A percentile compares a stretch with the other conserved stretches of the same genome.
Conservation (phyloP, 139 green algal species). For the Chlamydomonas incerta region DNA sequence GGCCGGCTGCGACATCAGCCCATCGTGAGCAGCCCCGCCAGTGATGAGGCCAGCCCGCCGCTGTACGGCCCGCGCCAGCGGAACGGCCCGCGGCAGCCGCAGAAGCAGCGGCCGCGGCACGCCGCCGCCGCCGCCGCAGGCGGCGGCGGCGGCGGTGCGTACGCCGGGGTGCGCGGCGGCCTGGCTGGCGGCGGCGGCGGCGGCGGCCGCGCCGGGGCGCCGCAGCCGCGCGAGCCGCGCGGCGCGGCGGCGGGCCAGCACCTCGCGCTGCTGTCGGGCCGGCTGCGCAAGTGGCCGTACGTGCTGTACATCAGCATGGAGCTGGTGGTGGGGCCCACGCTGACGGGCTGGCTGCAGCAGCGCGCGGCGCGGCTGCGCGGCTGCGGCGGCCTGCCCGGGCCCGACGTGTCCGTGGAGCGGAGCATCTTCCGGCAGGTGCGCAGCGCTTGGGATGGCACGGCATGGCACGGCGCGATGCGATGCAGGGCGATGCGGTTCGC, state of each 20-base stretch:
- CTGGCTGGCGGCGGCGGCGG: no score
- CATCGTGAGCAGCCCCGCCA: not conserved
- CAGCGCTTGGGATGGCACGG: no score
- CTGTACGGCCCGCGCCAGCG: not conserved
- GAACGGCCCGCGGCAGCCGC: no score
- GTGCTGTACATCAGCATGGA: conserved; percentile 64
- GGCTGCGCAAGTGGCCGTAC: conserved; percentile 49
- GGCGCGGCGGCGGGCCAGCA: not conserved
- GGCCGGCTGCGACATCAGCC: not conserved
- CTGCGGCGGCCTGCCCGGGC: not conserved
- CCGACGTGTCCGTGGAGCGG: conserved; percentile 21
- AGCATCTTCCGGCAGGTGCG: conserved; percentile 53
- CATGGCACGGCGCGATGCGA: no score
- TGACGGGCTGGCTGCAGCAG: conserved; percentile 47
- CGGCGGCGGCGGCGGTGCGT: not conserved
- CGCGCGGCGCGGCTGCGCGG: conserved; percentile 12
- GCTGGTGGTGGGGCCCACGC: conserved; percentile 46
- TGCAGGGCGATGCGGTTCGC: no score
- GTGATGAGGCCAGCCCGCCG: not conserved
- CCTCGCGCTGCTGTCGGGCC: conserved; percentile 5
- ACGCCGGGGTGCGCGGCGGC: no score
- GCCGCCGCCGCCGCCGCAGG: no score
- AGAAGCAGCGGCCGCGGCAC: no score
- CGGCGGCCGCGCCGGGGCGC: not conserved
- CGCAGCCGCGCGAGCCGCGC: no score